phyloP scores from a whole-genome alignment of 345 rosid species.

The Hypericum perforatum region DNA sequence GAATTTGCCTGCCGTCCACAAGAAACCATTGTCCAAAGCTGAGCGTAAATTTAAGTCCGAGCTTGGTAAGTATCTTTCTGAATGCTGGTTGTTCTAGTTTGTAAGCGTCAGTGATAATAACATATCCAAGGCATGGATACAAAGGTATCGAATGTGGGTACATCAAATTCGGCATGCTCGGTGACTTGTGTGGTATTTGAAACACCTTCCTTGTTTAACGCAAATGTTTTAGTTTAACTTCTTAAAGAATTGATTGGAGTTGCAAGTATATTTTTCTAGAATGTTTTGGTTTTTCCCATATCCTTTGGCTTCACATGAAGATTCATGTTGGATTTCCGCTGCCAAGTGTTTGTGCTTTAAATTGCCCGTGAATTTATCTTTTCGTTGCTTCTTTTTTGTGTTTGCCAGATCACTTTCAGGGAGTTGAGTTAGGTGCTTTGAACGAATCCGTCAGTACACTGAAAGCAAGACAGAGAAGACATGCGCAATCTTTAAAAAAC shows the following conservation, averaged over 20 bases:
- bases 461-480: slow-evolving; percentile 51
- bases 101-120: background rate
- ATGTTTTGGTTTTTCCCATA: no score
- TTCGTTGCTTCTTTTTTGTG: slow-evolving; percentile 8
- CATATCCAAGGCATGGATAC: background rate
- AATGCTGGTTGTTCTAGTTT: background rate
- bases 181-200: no score
- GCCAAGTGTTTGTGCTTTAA: background rate
- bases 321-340: background rate
- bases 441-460: slow-evolving; percentile 61
- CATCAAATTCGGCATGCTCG: no score
- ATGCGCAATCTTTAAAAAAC: slow-evolving; percentile 32
- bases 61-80: slow-evolving; percentile 45
- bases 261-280: no score
- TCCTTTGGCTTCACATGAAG: no score
- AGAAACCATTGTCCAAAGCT: slow-evolving; percentile 80
- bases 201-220: no score
- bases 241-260: no score
- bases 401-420: slow-evolving; percentile 48
- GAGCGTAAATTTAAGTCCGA: slow-evolving; percentile 74
- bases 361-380: background rate
- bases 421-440: slow-evolving; percentile 65
- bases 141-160: no score
- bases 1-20: slow-evolving; percentile 63
- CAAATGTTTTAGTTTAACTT: no score